These are phyloP conservation scores for Tetrahymena borealis DNA, from an alignment of 73 alveolate species.

Conservation along the genomic window DNA sequence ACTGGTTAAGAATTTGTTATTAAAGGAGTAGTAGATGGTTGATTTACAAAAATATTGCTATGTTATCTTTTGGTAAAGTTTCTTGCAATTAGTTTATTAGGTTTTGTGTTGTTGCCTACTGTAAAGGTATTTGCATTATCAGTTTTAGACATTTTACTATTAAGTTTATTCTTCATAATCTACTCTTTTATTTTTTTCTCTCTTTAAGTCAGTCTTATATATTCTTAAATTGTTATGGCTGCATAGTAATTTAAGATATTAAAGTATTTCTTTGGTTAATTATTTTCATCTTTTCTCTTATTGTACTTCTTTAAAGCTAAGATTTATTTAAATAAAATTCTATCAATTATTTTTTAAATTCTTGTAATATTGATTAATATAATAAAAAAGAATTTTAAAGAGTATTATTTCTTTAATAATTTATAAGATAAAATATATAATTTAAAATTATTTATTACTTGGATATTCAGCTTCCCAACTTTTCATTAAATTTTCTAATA, in stretches of 20 bases:
- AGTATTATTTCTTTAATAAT: too few species aligned
- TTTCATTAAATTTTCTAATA: neutral
- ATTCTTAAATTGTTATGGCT: neutral
- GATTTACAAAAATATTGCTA: too few species aligned
- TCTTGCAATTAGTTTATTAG: neutral
- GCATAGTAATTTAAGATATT: neutral
- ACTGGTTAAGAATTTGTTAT: too few species aligned
- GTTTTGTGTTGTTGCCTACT: neutral
- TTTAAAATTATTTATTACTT: neutral
- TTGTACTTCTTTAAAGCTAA: neutral
- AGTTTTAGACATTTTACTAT: neutral
- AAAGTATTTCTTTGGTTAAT: neutral
- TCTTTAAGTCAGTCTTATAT: neutral
- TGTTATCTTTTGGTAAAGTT: neutral
- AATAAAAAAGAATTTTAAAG: too few species aligned
- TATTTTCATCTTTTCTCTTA: neutral
- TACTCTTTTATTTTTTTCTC: neutral
- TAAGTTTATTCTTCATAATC: neutral
- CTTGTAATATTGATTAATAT: too few species aligned
- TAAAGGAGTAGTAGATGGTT: too few species aligned
- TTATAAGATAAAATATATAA: neutral
- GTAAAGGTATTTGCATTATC: neutral
- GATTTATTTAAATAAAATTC: too few species aligned
- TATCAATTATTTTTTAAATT: too few species aligned
- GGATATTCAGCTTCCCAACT: neutral